Evolutionary conservation across 805 yeast species (phyloP).

Genomic region (Candida alai): DNA sequence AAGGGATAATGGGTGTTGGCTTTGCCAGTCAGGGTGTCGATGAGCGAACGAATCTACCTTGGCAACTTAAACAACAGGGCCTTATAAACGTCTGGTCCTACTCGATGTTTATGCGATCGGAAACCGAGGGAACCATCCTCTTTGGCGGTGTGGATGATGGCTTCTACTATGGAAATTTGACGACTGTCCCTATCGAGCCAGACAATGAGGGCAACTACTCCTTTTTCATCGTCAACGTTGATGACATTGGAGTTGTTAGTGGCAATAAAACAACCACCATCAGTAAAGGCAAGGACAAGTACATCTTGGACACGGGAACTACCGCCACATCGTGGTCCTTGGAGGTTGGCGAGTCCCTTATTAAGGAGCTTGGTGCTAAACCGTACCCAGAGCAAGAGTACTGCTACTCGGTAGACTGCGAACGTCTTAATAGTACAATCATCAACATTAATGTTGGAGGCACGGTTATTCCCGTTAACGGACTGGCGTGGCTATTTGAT

Average conservation of each 20-base stretch:
- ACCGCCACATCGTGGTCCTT: too few relatives aligned
- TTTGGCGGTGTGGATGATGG: conserved; percentile 33
- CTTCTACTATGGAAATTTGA: conserved; percentile 22
- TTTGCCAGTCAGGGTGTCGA: conserved; percentile 46
- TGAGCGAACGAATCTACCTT: conserved; percentile 16
- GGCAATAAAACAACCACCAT: too few relatives aligned
- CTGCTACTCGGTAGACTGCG: too few relatives aligned
- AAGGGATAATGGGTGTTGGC: conserved; percentile 75
- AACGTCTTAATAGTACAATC: too few relatives aligned
- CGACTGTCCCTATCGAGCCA: conserved; percentile 17
- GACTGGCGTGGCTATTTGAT: too few relatives aligned
- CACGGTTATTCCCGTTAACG: too few relatives aligned
- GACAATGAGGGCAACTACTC: too few relatives aligned
- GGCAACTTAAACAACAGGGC: conserved; percentile 20
- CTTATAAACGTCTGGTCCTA: conserved; percentile 31
- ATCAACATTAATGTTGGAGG: too few relatives aligned
- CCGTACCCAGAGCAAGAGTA: too few relatives aligned
- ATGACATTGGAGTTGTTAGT: not conserved
- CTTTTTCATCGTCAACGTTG: not conserved
- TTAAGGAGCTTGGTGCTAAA: too few relatives aligned
- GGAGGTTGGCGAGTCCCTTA: too few relatives aligned
- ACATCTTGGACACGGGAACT: conserved; percentile 3
- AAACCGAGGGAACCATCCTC: conserved; percentile 17
- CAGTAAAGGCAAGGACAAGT: too few relatives aligned
- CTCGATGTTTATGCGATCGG: conserved; percentile 32